phyloP scores from a whole-genome alignment of 2,329 filamentous ascomycete species.

The Cladosporium sp. region DNA sequence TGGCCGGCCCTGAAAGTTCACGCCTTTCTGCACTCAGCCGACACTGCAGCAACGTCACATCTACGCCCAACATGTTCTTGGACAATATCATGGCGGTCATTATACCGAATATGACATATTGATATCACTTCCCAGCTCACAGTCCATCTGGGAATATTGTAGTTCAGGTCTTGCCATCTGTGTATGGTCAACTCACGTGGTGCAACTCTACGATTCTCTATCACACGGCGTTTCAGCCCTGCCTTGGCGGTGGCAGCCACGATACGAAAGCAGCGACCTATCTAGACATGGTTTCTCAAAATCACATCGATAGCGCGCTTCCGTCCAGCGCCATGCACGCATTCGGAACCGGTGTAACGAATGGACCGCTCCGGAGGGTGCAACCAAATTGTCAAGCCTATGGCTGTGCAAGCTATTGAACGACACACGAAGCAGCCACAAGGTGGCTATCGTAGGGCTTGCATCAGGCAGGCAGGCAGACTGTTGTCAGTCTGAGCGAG shows the following conservation, averaged over 20 bases:
- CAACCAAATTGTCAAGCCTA: background rate
- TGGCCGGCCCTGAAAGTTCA: too few relatives aligned
- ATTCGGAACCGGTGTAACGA: background rate
- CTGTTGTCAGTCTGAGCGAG: background rate
- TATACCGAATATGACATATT: too few relatives aligned
- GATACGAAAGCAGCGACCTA: background rate
- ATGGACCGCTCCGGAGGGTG: background rate
- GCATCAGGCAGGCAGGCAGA: background rate
- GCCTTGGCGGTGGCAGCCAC: conserved; percentile 1
- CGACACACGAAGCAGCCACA: background rate
- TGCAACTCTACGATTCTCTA: background rate
- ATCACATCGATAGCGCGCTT: too few relatives aligned
- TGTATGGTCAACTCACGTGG: too few relatives aligned
- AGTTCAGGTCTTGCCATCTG: too few relatives aligned
- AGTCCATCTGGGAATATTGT: too few relatives aligned
- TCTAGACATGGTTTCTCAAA: background rate
- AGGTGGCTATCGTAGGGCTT: background rate
- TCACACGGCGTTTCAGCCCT: background rate
- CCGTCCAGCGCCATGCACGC: background rate
- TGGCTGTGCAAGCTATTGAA: background rate
- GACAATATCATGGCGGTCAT: too few relatives aligned
- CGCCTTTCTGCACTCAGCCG: too few relatives aligned
- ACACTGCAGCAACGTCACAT: too few relatives aligned
- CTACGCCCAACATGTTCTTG: too few relatives aligned
- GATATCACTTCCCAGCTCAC: too few relatives aligned